Percentiles rank a stretch among this genome's conserved stretches.
phyloP scores from a whole-genome alignment of 1,284 basidiomycete genomes.

The Cystobasidiaceae sp. region DNA sequence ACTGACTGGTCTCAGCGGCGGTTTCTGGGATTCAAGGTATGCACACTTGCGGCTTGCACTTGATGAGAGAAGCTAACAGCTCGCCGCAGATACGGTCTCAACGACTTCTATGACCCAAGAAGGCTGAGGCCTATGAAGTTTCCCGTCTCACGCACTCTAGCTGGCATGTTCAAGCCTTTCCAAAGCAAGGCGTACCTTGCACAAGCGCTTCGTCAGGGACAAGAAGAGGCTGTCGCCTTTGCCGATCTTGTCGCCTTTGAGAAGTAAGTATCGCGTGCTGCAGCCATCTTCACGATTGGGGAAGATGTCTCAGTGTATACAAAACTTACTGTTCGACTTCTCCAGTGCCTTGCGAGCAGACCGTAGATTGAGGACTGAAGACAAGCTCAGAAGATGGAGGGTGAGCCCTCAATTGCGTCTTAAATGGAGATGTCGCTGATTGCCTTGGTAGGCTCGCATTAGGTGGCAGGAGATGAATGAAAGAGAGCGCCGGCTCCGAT shows the following conservation, averaged over 20 bases:
- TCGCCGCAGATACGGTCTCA: background rate
- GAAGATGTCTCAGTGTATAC: too few species aligned
- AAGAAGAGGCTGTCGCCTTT: constrained; percentile 21
- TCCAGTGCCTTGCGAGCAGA: constrained; percentile 19
- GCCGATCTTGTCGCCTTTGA: constrained; percentile 26
- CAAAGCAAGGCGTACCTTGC: constrained; percentile 15
- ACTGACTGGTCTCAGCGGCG: constrained; percentile 8
- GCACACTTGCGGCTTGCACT: background rate
- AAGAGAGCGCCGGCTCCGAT: constrained; percentile 12
- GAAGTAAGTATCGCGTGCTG: background rate
- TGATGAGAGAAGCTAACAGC: too few species aligned
- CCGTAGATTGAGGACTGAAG: constrained; percentile 2
- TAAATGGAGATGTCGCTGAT: too few species aligned
- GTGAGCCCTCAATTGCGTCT: too few species aligned
- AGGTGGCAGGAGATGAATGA: constrained; percentile 30
- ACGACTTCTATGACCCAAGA: constrained; percentile 15
- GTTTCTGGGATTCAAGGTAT: constrained; percentile 12
- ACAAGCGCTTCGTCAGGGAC: constrained; percentile 11
- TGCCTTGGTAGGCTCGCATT: constrained; percentile 20
- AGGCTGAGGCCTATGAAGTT: constrained; percentile 15
- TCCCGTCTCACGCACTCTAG: constrained; percentile 12
- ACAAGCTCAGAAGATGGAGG: constrained; percentile 20
- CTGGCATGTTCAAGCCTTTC: constrained; percentile 17
- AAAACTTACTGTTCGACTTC: background rate
- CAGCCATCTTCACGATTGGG: background rate